These are phyloP conservation scores for Phytophthora vignae DNA, from an alignment of 352 stramenopile species.

Conservation along the genomic window DNA sequence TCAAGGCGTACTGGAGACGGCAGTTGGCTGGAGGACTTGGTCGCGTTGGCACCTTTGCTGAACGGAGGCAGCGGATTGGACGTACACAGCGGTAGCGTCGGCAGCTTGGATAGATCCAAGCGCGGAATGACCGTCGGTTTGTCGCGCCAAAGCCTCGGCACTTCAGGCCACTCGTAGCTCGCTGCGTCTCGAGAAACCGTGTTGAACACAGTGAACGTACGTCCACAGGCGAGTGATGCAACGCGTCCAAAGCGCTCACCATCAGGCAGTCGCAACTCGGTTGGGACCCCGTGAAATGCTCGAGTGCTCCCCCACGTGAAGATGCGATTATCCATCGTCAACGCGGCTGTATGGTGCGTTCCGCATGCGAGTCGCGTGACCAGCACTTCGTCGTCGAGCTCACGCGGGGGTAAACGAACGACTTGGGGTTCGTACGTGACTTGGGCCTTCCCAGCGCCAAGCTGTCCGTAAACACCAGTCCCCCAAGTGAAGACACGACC, in stretches of 20 bases:
- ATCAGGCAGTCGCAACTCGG: constrained; percentile 42
- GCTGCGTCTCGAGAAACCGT: constrained; percentile 54
- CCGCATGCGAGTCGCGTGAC: constrained; percentile 61
- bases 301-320: constrained; percentile 76
- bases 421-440: constrained; percentile 53
- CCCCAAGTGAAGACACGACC: constrained; percentile 77
- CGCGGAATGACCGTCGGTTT: constrained; percentile 54
- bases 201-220: constrained; percentile 82
- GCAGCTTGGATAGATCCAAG: constrained; percentile 55
- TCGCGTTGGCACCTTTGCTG: constrained; percentile 32
- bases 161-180: constrained; percentile 69
- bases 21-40: constrained; percentile 15
- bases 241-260: constrained; percentile 55
- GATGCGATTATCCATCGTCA: constrained; percentile 61
- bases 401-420: constrained; percentile 40
- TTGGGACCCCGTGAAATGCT: constrained; percentile 50
- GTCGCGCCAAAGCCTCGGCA: constrained; percentile 56
- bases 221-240: constrained; percentile 69
- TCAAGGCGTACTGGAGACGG: constrained; percentile 55
- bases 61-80: constrained; percentile 42
- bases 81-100: constrained; percentile 48
- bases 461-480: constrained; percentile 77
- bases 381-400: constrained; percentile 50
- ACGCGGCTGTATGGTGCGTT: constrained; percentile 67
- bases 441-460: constrained; percentile 55